phyloP scores from a whole-genome alignment of 2,329 filamentous ascomycete species.

The Escovopsis sp. region DNA sequence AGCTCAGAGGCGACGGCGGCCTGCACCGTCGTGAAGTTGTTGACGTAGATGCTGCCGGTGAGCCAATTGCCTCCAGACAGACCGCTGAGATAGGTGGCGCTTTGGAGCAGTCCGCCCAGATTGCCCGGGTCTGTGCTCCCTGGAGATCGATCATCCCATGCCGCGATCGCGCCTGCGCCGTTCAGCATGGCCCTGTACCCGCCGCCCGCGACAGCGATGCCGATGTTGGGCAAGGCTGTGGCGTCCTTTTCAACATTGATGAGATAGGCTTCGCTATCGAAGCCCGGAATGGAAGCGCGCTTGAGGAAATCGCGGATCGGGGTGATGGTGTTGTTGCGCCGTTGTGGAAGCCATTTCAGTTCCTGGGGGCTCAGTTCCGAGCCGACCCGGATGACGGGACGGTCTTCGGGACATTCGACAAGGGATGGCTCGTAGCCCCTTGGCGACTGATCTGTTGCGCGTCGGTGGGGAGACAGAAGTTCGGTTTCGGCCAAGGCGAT shows the following conservation, averaged over 20 bases:
- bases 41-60: slow-evolving; percentile 65
- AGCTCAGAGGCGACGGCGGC: slow-evolving; percentile 19
- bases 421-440: slow-evolving; percentile 53
- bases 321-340: slow-evolving; percentile 57
- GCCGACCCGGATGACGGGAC: slow-evolving; percentile 55
- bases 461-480: slow-evolving; percentile 7
- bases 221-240: slow-evolving; percentile 41
- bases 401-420: slow-evolving; percentile 54
- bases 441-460: slow-evolving; percentile 20
- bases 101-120: slow-evolving; percentile 67
- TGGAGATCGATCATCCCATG: slow-evolving; percentile 60
- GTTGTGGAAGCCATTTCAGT: slow-evolving; percentile 54
- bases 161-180: slow-evolving; percentile 64
- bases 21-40: slow-evolving; percentile 61
- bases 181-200: slow-evolving; percentile 80
- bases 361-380: slow-evolving; percentile 50
- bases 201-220: slow-evolving; percentile 66
- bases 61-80: slow-evolving; percentile 77
- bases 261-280: slow-evolving; percentile 65
- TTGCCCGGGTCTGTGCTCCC: slow-evolving; percentile 38
- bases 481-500: no score
- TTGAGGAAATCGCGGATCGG: slow-evolving; percentile 63
- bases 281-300: slow-evolving; percentile 58
- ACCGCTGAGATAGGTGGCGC: slow-evolving; percentile 65
- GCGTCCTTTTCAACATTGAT: slow-evolving; percentile 15